Conservation (phyloP, 306 rosid genomes). For the Sesbania bispinosa region DNA sequence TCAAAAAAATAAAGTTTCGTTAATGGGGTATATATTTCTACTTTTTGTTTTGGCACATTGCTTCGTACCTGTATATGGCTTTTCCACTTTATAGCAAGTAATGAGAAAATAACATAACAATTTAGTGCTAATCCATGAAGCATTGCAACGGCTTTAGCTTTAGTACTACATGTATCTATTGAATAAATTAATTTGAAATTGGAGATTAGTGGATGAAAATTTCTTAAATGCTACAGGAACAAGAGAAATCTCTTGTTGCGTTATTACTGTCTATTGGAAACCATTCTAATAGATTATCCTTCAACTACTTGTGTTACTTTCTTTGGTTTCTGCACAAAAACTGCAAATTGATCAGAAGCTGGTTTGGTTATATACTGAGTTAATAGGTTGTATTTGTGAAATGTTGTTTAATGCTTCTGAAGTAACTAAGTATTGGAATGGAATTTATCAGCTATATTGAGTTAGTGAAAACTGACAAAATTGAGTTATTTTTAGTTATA, state of each 20-base stretch:
- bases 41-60: not conserved
- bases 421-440: no score
- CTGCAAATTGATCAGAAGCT: not conserved
- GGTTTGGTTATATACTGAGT: not conserved
- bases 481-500: not conserved
- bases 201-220: not conserved
- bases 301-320: not conserved
- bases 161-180: not conserved
- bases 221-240: not conserved
- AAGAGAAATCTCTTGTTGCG: not conserved
- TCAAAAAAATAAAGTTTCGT: no score
- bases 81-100: not conserved
- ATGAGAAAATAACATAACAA: slow-evolving; percentile 3
- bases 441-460: no score
- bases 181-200: slow-evolving; percentile 6
- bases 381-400: no score
- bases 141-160: slow-evolving; percentile 17
- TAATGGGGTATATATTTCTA: slow-evolving; percentile 24
- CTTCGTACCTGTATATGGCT: not conserved
- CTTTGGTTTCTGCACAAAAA: not conserved
- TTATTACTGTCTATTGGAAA: not conserved
- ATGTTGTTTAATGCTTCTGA: no score
- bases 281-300: not conserved
- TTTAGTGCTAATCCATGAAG: slow-evolving; percentile 10
- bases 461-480: no score